Base-by-base conservation (phyloP, 106 monocot species). In the Dendrobium huoshanense region DNA sequence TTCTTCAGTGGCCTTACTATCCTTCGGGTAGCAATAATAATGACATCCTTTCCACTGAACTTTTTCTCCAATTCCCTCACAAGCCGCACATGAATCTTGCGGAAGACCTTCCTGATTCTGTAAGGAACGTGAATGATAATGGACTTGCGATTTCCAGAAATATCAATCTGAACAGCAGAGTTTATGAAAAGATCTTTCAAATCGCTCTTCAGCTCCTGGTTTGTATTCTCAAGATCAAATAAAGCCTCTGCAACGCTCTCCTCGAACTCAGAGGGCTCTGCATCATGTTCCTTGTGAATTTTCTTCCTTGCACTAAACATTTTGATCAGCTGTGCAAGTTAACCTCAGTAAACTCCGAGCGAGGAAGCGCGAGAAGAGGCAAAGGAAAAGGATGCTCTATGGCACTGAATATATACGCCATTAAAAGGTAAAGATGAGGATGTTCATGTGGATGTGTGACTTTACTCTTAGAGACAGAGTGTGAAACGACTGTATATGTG, bases 61-160 rank as follows among this genome's bases (percentile, higher is more conserved):
- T 97, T 97, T 87, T 97, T 97, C 86, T 97, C 96, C 37, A 97
- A 47, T 68, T 97, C 96, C 78, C 96, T 92, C 41, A 97, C 94
- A 49, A 97, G 94, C 73, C 92, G 88, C 22, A 92, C 89, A 82
- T 97, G 96, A 75, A 97, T 89, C 88, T 97, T 97, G 82, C 79
- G 87, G 83, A 89, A 94, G 22, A 80, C 86, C 75, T 97, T 97
- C 84, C 94, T 81, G 9, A 97, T 83, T 55, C 96, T 86, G 81
- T 87, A 97, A 2, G 96, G 94, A 31, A 94, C 88, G 81, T 94
- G 94, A 65, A 97, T 82, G 72, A 94, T 89, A 56, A 94, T 83
- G 78, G 97, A 90, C 65, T 97, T 97, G 82, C 82, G 82, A 73
- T 83, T 89, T 55, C 92, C 91, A 79, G 85, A 79, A 55, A 97